Conservation (phyloP, 805 yeast genomes). For the Monosporozyma unispora region DNA sequence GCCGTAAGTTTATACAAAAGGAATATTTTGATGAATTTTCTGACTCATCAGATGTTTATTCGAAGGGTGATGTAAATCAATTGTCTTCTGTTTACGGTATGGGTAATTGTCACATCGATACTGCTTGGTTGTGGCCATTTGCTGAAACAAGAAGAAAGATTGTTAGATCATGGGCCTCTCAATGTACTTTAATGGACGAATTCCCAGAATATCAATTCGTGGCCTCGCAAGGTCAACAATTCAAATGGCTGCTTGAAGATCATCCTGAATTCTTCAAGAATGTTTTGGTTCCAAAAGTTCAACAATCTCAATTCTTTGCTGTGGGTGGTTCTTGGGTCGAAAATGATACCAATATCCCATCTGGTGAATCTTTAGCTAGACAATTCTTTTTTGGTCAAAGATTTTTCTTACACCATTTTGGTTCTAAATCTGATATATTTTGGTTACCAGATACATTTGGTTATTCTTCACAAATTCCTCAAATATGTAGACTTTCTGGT, state of each 20-base stretch:
- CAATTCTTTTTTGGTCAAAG: slow-evolving; percentile 89
- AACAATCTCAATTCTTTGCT: slow-evolving; percentile 71
- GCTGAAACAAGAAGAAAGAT: slow-evolving; percentile 91
- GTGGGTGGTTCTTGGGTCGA: slow-evolving; percentile 99
- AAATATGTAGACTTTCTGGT: slow-evolving; percentile 79
- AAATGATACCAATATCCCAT: slow-evolving; percentile 92
- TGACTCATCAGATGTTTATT: slow-evolving; percentile 58
- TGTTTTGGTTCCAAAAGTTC: slow-evolving; percentile 51
- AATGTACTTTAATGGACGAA: slow-evolving; percentile 68
- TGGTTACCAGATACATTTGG: slow-evolving; percentile 99
- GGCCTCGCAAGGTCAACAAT: slow-evolving; percentile 95
- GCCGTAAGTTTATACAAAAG: slow-evolving; percentile 57
- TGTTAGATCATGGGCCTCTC: slow-evolving; percentile 93
- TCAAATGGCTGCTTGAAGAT: slow-evolving; percentile 79
- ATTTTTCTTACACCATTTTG: slow-evolving; percentile 73
- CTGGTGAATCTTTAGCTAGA: slow-evolving; percentile 81
- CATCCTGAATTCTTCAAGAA: slow-evolving; percentile 72
- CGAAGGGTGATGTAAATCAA: slow-evolving; percentile 31
- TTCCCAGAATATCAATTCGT: slow-evolving; percentile 92
- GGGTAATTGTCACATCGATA: slow-evolving; percentile 95
- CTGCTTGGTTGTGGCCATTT: slow-evolving; percentile 99
- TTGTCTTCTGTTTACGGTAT: slow-evolving; percentile 64
- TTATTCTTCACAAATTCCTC: slow-evolving; percentile 91
- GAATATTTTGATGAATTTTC: slow-evolving; percentile 54
- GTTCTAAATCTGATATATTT: slow-evolving; percentile 61